phyloP scores from a whole-genome alignment of 495 filamentous ascomycete genomes.

The Aspergillus sclerotiicarbonarius region DNA sequence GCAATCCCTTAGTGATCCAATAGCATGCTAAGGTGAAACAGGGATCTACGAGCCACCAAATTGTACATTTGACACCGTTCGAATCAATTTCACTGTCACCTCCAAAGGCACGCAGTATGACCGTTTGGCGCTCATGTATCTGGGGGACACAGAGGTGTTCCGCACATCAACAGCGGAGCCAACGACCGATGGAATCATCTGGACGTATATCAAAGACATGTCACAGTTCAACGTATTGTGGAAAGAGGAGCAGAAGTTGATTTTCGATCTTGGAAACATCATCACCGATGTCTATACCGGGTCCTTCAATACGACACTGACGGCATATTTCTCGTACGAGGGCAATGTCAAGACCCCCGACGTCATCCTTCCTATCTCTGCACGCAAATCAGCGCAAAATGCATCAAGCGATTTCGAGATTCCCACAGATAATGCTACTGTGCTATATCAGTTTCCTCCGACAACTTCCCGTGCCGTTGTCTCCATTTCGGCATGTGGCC shows the following conservation, averaged over 20 bases:
- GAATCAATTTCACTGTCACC: slow-evolving; percentile 78
- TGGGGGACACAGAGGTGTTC: slow-evolving; percentile 79
- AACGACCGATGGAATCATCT: slow-evolving; percentile 63
- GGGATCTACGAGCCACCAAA: slow-evolving; percentile 65
- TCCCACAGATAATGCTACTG: slow-evolving; percentile 61
- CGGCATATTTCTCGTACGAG: slow-evolving; percentile 63
- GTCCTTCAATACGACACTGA: slow-evolving; percentile 76
- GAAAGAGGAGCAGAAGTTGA: slow-evolving; percentile 65
- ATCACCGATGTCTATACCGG: slow-evolving; percentile 76
- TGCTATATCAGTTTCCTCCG: slow-evolving; percentile 54
- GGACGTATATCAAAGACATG: slow-evolving; percentile 84
- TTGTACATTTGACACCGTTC: slow-evolving; percentile 74
- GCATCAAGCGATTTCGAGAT: slow-evolving; percentile 66
- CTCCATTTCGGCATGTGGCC: slow-evolving; percentile 74
- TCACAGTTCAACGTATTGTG: slow-evolving; percentile 69
- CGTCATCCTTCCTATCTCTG: slow-evolving; percentile 75
- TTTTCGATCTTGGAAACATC: slow-evolving; percentile 81
- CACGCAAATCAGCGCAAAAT: slow-evolving; percentile 49
- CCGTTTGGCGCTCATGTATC: slow-evolving; percentile 73
- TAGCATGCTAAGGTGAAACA: slow-evolving; percentile 25
- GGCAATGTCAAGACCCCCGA: slow-evolving; percentile 54
- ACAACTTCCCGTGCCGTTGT: slow-evolving; percentile 70
- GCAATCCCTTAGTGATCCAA: neutral
- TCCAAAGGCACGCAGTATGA: slow-evolving; percentile 78
- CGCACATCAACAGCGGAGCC: slow-evolving; percentile 88